A percentile compares a stretch with the other conserved stretches of the same genome.
These are phyloP conservation scores for Litchi chinensis DNA, from an alignment of 345 rosid species.

Conservation along the genomic window DNA sequence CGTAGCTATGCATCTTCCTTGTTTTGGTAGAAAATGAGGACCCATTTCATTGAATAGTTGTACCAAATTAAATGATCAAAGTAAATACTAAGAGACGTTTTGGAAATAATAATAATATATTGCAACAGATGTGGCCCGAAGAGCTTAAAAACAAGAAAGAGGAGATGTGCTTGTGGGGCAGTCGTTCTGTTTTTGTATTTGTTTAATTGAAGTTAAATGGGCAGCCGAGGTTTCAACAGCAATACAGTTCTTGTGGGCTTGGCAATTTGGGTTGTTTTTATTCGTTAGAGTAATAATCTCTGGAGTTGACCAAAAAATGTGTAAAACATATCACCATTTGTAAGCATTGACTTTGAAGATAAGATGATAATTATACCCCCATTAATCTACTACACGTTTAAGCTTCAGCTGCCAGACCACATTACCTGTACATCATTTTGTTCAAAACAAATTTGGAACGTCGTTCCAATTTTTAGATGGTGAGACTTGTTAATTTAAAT, in stretches of 20 bases:
- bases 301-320: constrained; percentile 8
- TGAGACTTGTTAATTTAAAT: too few species aligned
- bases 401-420: too few species aligned
- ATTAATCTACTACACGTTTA: not conserved
- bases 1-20: constrained; percentile 15
- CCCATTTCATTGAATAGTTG: not conserved
- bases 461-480: too few species aligned
- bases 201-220: not conserved
- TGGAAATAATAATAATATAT: not conserved
- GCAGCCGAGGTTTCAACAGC: constrained; percentile 15
- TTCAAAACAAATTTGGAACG: too few species aligned
- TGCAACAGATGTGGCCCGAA: not conserved
- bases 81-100: not conserved
- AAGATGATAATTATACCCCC: not conserved
- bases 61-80: not conserved
- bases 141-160: not conserved
- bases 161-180: not conserved
- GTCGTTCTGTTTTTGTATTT: not conserved
- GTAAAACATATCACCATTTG: constrained; percentile 7
- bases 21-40: constrained; percentile 4
- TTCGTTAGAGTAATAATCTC: not conserved
- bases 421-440: too few species aligned
- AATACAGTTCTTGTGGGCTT: not conserved
- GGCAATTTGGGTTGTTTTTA: not conserved
- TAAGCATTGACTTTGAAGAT: constrained; percentile 20